Evolutionary conservation across 352 stramenopile genomes (phyloP), one percentile per base, ranked within the genome.

Genomic region (Globisporangium cylindrosporum): DNA sequence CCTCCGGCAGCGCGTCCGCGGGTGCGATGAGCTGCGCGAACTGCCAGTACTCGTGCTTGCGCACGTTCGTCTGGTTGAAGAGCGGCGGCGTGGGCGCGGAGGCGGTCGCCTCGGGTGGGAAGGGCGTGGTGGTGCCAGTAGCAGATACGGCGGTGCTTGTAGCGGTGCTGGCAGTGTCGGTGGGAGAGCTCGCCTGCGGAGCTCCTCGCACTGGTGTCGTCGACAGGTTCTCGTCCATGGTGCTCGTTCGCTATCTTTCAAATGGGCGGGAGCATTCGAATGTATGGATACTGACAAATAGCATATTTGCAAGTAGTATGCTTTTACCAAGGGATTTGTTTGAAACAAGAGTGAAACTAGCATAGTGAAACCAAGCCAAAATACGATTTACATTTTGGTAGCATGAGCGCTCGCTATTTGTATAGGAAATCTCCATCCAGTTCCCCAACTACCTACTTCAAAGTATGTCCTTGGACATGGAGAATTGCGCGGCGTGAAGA

Each of bases 21-120:
- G 75, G 75, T 34, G 75, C 75, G 58, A 81, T 79, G 51, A 81
- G 63, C 53, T 61, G 32, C n/a, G 63, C 54, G 43, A 69, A 69
- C 56, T 86, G 78, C 78, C 78, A 86, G 67, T 86, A 86, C 76
- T 86, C 78, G 41, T 72, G 78, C 60, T 86, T 86, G 66, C 78
- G 75, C 54, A 86, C 74, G 62, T 81, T 83, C 1, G 53, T 74
- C 70, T 81, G 78, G 4, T 69, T 66, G 51, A 86, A 86, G 48
- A 86, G 71, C 48, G 78, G 75, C 59, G 78, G 78, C 20, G 58
- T 12, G n/a, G 48, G 48, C n/a, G 48, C n/a, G 3, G n/a, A 20
- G 15, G 15, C 41, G 15, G 14, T 10, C 15, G 4, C 41, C 15
- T 49, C 15, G 12, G 38, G 38, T 7, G 38, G 20, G 0, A 46